These are phyloP conservation scores for Pythium dissotocum DNA, from an alignment of 352 stramenopile genomes.

Conservation along the genomic window DNA sequence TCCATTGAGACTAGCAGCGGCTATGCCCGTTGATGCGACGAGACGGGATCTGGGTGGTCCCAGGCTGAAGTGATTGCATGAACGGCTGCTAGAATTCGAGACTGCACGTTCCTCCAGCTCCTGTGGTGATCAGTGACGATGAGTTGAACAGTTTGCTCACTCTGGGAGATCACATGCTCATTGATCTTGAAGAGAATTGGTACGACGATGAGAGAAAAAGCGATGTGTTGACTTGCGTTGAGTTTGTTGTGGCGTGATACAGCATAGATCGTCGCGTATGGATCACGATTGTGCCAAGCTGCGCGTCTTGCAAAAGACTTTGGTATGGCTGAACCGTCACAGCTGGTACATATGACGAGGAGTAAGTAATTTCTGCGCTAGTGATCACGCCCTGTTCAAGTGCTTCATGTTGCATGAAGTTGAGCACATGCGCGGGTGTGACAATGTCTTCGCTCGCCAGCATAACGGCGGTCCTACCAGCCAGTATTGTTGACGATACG, in stretches of 20 bases:
- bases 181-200: constrained; percentile 7
- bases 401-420: not conserved
- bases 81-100: constrained; percentile 25
- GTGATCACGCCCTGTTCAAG: too few species aligned
- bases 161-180: not conserved
- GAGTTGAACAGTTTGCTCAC: constrained; percentile 2
- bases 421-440: not conserved
- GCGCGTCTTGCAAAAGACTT: too few species aligned
- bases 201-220: constrained; percentile 9
- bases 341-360: too few species aligned
- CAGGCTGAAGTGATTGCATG: constrained; percentile 4
- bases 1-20: constrained; percentile 20
- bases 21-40: constrained; percentile 24
- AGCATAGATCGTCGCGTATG: constrained; percentile 2
- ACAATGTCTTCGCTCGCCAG: not conserved
- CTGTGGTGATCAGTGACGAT: constrained; percentile 22
- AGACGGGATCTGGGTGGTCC: constrained; percentile 7
- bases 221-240: constrained; percentile 7
- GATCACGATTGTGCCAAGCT: not conserved
- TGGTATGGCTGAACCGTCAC: too few species aligned
- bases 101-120: constrained; percentile 25
- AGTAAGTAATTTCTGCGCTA: too few species aligned
- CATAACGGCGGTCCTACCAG: not conserved
- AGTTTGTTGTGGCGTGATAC: not conserved
- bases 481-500: not conserved